phyloP scores from a whole-genome alignment of 345 rosid genomes.

The Eucalyptus brandiana region DNA sequence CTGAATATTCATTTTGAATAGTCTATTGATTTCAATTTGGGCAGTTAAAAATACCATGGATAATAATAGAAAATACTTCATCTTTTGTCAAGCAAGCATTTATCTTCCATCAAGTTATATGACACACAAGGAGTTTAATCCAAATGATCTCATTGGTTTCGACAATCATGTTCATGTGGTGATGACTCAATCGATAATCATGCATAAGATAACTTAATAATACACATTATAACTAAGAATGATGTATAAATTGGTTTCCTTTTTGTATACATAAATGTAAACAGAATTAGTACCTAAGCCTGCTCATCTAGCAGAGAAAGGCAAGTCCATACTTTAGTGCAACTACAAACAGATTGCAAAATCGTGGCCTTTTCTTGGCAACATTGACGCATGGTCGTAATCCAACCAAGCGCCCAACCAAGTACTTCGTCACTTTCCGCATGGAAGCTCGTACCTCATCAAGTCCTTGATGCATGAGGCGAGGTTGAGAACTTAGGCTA shows the following conservation, averaged over 20 bases:
- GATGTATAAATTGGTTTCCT: background rate
- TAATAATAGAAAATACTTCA: background rate
- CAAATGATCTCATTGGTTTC: background rate
- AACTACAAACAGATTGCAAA: background rate
- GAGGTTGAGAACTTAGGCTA: background rate
- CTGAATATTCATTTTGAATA: background rate
- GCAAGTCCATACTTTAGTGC: background rate
- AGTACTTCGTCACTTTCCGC: background rate
- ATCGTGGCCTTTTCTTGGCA: background rate
- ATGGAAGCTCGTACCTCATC: background rate
- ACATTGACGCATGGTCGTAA: background rate
- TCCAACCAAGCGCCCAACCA: background rate
- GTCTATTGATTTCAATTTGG: background rate
- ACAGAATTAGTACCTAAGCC: background rate
- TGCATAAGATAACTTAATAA: background rate
- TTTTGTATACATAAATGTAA: background rate
- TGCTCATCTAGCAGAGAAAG: background rate
- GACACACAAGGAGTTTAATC: background rate
- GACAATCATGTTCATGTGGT: background rate
- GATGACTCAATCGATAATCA: background rate
- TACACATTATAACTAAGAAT: background rate
- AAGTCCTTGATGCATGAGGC: background rate
- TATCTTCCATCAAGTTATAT: background rate
- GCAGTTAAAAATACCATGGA: background rate
- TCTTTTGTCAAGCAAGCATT: background rate